These are phyloP conservation scores for Arthrobotrys iridis DNA, from an alignment of 2,329 filamentous ascomycete genomes.

Conservation along the genomic window DNA sequence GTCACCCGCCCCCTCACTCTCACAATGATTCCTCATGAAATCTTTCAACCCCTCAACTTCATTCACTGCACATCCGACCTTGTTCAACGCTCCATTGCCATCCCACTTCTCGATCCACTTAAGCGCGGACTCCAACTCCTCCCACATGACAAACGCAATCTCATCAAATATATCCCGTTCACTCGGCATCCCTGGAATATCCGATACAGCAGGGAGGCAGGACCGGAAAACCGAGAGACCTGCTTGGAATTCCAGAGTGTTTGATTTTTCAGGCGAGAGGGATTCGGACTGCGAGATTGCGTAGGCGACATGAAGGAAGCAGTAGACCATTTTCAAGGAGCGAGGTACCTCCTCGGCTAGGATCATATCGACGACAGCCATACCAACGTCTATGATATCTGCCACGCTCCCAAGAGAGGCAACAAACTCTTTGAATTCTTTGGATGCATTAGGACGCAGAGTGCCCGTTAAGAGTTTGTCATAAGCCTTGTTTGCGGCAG, in stretches of 20 bases:
- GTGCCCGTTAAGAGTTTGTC: slow-evolving; percentile 39
- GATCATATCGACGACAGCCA: slow-evolving; percentile 38
- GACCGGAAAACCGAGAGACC: slow-evolving; percentile 40
- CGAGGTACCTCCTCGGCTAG: slow-evolving; percentile 38
- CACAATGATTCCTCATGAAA: slow-evolving; percentile 45
- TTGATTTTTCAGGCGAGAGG: slow-evolving; percentile 30
- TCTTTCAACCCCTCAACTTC: slow-evolving; percentile 48
- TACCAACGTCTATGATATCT: slow-evolving; percentile 43
- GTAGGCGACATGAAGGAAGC: slow-evolving; percentile 52
- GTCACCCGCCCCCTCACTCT: not conserved
- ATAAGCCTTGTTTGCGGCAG: slow-evolving; percentile 36
- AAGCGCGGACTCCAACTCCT: slow-evolving; percentile 49
- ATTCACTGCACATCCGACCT: slow-evolving; percentile 32
- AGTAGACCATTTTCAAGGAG: slow-evolving; percentile 46
- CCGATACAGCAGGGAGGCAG: slow-evolving; percentile 35
- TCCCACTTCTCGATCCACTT: slow-evolving; percentile 52
- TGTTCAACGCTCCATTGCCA: slow-evolving; percentile 42
- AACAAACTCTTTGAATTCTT: slow-evolving; percentile 49
- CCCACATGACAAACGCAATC: slow-evolving; percentile 50
- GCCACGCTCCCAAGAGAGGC: slow-evolving; percentile 35
- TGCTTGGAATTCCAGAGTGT: slow-evolving; percentile 42
- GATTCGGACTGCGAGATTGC: slow-evolving; percentile 51
- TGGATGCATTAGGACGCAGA: slow-evolving; percentile 28
- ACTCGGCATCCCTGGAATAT: slow-evolving; percentile 41
- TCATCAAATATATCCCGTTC: slow-evolving; percentile 53